Percentiles rank a stretch among this genome's conserved stretches.
Evolutionary conservation across 192 early-diverging fungal species (phyloP).

Genomic region (Chytriomyces sp.): DNA sequence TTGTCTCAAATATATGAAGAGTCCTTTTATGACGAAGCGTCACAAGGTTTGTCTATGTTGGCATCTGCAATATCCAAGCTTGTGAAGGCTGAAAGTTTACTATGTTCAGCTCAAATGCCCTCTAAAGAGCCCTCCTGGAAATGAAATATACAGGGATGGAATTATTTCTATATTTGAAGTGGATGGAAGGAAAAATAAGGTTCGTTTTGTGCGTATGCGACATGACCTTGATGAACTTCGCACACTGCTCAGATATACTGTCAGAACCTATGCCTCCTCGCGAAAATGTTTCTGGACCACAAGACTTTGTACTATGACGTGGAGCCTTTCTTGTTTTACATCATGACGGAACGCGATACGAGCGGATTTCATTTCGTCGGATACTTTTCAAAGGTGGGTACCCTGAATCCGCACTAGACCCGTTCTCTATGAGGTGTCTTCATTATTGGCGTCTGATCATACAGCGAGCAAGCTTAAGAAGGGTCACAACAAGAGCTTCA

Average conservation of each 20-base stretch:
- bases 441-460: neutral
- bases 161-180: conserved; percentile 71
- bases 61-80: neutral
- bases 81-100: neutral
- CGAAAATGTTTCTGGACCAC: conserved; percentile 95
- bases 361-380: conserved; percentile 72
- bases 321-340: conserved; percentile 91
- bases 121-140: conserved; percentile 76
- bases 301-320: conserved; percentile 90
- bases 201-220: conserved; percentile 30
- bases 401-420: neutral
- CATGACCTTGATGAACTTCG: neutral
- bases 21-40: conserved; percentile 64
- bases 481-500: too few relatives aligned
- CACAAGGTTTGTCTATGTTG: conserved; percentile 64
- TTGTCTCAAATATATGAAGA: conserved; percentile 93
- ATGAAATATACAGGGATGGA: conserved; percentile 77
- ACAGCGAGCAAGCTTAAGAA: too few relatives aligned
- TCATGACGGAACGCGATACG: conserved; percentile 67
- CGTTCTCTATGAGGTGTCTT: neutral
- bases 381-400: conserved; percentile 90
- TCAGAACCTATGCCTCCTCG: conserved; percentile 92
- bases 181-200: conserved; percentile 85
- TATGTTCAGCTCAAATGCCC: conserved; percentile 70
- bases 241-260: conserved; percentile 74